Evolutionary conservation across 345 rosid genomes (phyloP), one percentile per base, ranked within the genome.

Genomic region (Xanthoceras sorbifolium): DNA sequence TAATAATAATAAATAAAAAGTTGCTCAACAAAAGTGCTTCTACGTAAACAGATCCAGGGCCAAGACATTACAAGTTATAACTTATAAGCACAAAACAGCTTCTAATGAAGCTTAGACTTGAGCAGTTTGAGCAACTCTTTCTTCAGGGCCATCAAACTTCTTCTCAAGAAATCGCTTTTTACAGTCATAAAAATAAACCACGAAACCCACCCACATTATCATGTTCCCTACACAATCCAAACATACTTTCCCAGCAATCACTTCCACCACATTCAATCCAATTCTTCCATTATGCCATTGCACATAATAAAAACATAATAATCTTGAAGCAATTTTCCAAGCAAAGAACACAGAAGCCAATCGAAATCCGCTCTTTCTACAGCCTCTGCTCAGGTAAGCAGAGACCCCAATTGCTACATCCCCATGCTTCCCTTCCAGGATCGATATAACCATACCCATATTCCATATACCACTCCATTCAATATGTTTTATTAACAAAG

Each of bases 391-490:
- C 20, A 79, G 65, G 63, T 81, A 83, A 1, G 81, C 76, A 8
- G 85, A 64, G 17, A 81, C 67, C 28, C 73, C 44, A 0, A 85
- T 6, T 1, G 86, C 76, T 18, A 83, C 75, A 72, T 81, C 77
- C 10, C 87, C 87, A 8, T 75, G 85, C 59, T 83, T 83, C 63
- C 79, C 80, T 66, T 87, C 86, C 74, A 85, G 23, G 55, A 84
- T 57, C 2, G 84, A 82, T 9, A 85, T 77, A 67, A 79, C 77
- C 10, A 77, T 23, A 25, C 85, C 82, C 77, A 54, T 67, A 64
- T 84, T 75, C 87, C 88, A 87, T 12, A 83, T 25, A 9, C 76
- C 85, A 50, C 86, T 81, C 86, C 87, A 84, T 63, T 87, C 81
- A 36, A 76, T 59, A 18, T 77, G 78, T 71, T 77, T 82, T 1